Conservation (phyloP, 306 rosid species). For the Biancaea sappan region DNA sequence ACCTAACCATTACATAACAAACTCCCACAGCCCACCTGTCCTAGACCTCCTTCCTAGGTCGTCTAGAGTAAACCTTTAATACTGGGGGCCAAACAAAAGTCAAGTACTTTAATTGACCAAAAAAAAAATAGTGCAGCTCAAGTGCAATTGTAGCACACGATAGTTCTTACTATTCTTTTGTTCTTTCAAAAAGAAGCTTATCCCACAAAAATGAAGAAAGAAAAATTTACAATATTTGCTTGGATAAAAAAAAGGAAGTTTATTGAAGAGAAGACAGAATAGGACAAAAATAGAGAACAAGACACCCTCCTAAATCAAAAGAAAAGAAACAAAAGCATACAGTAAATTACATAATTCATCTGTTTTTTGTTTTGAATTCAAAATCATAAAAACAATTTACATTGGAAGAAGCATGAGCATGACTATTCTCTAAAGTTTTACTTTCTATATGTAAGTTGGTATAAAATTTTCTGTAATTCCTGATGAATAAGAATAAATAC, state of each 20-base stretch:
- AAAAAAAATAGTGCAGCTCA: not conserved
- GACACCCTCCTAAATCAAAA: not conserved
- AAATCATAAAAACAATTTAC: slow-evolving; percentile 9
- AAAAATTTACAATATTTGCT: too few relatives aligned
- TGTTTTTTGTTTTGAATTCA: not conserved
- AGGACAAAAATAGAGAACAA: not conserved
- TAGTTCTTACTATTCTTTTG: not conserved
- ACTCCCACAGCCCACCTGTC: too few relatives aligned
- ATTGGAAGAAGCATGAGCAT: not conserved
- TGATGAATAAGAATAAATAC: too few relatives aligned
- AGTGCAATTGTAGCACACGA: slow-evolving; percentile 8
- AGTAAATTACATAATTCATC: not conserved
- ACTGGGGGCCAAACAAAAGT: too few relatives aligned
- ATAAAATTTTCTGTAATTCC: too few relatives aligned
- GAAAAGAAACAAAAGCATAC: not conserved
- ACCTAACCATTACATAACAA: too few relatives aligned
- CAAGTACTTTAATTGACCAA: not conserved
- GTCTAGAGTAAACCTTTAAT: too few relatives aligned
- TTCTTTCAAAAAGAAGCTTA: not conserved
- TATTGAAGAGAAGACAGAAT: not conserved
- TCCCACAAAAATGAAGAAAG: too few relatives aligned
- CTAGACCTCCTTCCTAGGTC: too few relatives aligned
- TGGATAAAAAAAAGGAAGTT: not conserved
- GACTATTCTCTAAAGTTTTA: not conserved
- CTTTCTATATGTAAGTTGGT: too few relatives aligned